phyloP scores from a whole-genome alignment of 192 early-diverging fungal species.

The Coemansia sp. region DNA sequence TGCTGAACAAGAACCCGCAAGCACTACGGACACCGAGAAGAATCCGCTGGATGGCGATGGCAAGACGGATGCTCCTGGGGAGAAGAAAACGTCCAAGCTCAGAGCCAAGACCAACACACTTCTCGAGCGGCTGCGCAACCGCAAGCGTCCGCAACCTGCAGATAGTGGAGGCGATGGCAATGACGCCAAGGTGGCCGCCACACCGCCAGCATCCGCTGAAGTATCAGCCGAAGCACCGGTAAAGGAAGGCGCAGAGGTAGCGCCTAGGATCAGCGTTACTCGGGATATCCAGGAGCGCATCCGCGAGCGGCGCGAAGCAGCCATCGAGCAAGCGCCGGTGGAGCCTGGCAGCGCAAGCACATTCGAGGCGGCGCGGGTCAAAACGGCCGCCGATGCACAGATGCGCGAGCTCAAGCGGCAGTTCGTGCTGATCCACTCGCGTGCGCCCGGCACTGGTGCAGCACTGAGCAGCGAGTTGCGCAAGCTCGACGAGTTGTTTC shows the following conservation, averaged over 20 bases:
- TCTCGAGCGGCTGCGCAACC: constrained; percentile 30
- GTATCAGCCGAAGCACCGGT: too few species aligned
- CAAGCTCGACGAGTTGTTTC: constrained; percentile 48
- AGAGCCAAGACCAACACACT: constrained; percentile 18
- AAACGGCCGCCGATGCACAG: constrained; percentile 15
- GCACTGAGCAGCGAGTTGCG: constrained; percentile 26
- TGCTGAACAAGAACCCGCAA: too few species aligned
- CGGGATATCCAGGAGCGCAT: constrained; percentile 40
- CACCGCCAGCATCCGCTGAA: too few species aligned
- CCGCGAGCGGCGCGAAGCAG: constrained; percentile 15
- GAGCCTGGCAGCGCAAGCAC: background rate
- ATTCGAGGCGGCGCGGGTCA: constrained; percentile 3
- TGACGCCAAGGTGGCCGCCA: too few species aligned
- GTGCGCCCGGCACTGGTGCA: background rate
- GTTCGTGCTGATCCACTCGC: constrained; percentile 27
- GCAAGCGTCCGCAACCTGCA: constrained; percentile 8
- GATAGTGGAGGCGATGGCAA: background rate
- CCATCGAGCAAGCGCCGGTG: background rate
- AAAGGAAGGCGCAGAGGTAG: too few species aligned
- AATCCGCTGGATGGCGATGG: too few species aligned
- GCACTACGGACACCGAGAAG: too few species aligned
- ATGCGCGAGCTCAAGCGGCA: constrained; percentile 38
- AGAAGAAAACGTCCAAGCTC: constrained; percentile 1
- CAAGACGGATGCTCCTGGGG: background rate
- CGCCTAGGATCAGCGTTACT: constrained; percentile 29